A percentile compares a stretch with the other conserved stretches of the same genome.
phyloP scores from a whole-genome alignment of 2,329 filamentous ascomycete genomes.

The Ophiocordyceps camponoti-rufipedis region DNA sequence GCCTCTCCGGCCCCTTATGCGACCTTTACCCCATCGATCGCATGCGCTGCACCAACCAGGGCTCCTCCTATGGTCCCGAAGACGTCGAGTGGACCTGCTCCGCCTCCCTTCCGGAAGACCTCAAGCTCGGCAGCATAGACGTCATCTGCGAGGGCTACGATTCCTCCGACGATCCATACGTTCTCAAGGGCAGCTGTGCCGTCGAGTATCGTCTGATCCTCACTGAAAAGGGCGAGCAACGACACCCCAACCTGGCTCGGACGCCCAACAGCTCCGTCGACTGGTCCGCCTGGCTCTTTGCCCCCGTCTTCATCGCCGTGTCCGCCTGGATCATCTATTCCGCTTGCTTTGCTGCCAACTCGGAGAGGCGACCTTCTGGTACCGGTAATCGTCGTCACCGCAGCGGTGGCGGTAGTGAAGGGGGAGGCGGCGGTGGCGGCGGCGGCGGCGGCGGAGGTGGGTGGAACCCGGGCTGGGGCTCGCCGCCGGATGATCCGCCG shows the following conservation, averaged over 20 bases:
- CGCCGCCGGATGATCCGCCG: constrained; percentile 27
- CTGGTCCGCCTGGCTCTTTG: constrained; percentile 32
- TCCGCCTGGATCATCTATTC: constrained; percentile 43
- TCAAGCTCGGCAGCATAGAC: constrained; percentile 66
- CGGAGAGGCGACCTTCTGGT: constrained; percentile 6
- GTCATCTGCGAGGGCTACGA: constrained; percentile 86
- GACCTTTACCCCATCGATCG: constrained; percentile 55
- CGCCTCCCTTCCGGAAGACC: constrained; percentile 38
- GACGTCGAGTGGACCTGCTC: constrained; percentile 87
- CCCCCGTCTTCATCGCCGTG: constrained; percentile 40
- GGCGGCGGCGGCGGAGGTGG: constrained; percentile 22
- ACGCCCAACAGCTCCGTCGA: constrained; percentile 15
- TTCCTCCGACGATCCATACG: constrained; percentile 56
- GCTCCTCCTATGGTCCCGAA: constrained; percentile 57
- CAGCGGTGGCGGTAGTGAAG: constrained; percentile 19
- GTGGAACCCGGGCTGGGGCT: constrained; percentile 18
- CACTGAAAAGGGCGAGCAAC: constrained; percentile 56
- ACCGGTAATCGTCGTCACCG: constrained; percentile 10
- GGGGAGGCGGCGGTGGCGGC: constrained; percentile 21
- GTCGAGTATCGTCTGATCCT: constrained; percentile 74
- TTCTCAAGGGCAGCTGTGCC: constrained; percentile 84
- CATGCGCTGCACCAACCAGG: constrained; percentile 82
- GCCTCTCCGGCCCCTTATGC: constrained; percentile 50
- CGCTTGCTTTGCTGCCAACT: constrained; percentile 18
- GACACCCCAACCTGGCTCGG: constrained; percentile 40